Percentiles rank a stretch among this genome's conserved stretches.
phyloP scores from a whole-genome alignment of 108 stramenopile species.

The Nitzschia sp. region DNA sequence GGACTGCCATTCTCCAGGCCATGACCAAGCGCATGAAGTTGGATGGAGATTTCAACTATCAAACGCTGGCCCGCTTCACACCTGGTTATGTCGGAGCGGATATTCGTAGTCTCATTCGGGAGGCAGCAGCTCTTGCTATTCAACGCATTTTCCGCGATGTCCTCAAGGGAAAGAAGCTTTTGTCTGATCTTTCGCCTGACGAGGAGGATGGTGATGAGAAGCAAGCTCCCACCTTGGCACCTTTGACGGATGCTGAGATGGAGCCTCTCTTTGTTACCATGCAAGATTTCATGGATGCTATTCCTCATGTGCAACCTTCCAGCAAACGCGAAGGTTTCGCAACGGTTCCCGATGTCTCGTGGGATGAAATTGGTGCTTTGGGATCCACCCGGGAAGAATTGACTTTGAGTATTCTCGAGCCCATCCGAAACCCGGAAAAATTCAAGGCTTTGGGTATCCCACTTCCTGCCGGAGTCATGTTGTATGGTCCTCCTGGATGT shows the following conservation, averaged over 20 bases:
- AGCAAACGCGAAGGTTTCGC: slow-evolving; percentile 99
- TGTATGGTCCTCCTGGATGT: slow-evolving; percentile 98
- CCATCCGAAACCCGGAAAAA: slow-evolving; percentile 94
- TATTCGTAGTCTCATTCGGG: slow-evolving; percentile 91
- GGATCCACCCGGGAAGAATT: slow-evolving; percentile 91
- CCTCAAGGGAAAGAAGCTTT: slow-evolving; percentile 37
- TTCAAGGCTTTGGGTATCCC: slow-evolving; percentile 79
- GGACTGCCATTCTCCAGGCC: slow-evolving; percentile 81
- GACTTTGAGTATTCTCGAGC: slow-evolving; percentile 89
- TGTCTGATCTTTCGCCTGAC: slow-evolving; percentile 19
- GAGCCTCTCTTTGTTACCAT: slow-evolving; percentile 85
- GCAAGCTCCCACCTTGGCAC: slow-evolving; percentile 25
- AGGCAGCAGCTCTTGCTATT: slow-evolving; percentile 95
- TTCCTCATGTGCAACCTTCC: slow-evolving; percentile 94
- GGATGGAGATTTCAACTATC: slow-evolving; percentile 80
- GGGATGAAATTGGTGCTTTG: slow-evolving; percentile 95
- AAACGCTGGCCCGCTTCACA: slow-evolving; percentile 80
- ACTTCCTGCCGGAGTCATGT: slow-evolving; percentile 90
- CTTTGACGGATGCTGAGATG: slow-evolving; percentile 75
- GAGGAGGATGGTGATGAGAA: background rate
- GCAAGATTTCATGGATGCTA: slow-evolving; percentile 91
- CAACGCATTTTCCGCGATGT: slow-evolving; percentile 88
- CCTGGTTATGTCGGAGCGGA: slow-evolving; percentile 99
- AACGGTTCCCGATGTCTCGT: slow-evolving; percentile 95
- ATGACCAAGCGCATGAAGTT: slow-evolving; percentile 87